phyloP scores from a whole-genome alignment of 2,329 filamentous ascomycete genomes.

The Claviceps sorghi region DNA sequence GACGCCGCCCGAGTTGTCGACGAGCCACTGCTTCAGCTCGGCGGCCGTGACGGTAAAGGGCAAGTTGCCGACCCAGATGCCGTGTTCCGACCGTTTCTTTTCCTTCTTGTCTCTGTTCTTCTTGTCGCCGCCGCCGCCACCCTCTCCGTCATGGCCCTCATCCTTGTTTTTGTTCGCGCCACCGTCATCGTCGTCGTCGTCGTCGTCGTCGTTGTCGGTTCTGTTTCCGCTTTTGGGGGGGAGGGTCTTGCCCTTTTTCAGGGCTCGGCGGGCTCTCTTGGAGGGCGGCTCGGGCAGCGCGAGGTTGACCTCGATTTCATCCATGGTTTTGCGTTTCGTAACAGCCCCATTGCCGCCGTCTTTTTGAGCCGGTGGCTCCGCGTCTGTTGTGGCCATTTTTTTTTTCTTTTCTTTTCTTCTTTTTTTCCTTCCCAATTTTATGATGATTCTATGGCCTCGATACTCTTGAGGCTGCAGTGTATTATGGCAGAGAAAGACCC shows the following conservation, averaged over 20 bases:
- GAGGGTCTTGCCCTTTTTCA: conserved; percentile 66
- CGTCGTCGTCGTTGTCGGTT: conserved; percentile 16
- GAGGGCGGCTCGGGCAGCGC: conserved; percentile 83
- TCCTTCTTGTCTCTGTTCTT: conserved; percentile 27
- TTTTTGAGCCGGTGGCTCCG: conserved; percentile 1
- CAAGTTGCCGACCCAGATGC: conserved; percentile 93
- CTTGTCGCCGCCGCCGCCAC: conserved; percentile 19
- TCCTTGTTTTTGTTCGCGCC: conserved; percentile 18
- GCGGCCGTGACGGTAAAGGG: conserved; percentile 65
- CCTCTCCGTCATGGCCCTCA: conserved; percentile 19
- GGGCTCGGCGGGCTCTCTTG: conserved; percentile 77
- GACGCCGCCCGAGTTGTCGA: conserved; percentile 50
- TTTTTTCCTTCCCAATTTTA: too few relatives aligned
- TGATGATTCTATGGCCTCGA: not conserved
- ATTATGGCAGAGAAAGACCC: too few relatives aligned
- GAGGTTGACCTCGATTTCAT: conserved; percentile 81
- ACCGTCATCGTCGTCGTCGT: conserved; percentile 19
- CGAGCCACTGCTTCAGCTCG: conserved; percentile 68
- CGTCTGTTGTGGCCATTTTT: conserved; percentile 7
- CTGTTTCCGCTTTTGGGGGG: conserved; percentile 24
- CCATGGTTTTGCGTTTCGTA: conserved; percentile 53
- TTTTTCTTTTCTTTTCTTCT: not conserved
- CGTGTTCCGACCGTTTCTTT: conserved; percentile 58
- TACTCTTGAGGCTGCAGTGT: not conserved
- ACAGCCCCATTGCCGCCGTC: conserved; percentile 10